Percentiles rank a stretch among this genome's conserved stretches.
phyloP scores from a whole-genome alignment of 352 stramenopile genomes.

The Phytophthora foliorum region DNA sequence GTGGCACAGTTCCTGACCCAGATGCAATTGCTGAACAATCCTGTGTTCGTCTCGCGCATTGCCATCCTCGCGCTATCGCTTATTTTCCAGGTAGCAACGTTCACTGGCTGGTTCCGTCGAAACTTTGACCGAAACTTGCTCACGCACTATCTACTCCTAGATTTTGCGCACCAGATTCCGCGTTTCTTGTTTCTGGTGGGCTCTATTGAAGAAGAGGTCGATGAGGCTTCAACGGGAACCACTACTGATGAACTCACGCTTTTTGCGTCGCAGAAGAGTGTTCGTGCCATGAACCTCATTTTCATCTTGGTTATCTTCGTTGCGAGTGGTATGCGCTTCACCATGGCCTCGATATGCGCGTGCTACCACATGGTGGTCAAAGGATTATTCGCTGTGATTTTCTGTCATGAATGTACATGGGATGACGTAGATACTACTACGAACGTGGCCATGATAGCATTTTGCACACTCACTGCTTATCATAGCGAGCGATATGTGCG shows the following conservation, averaged over 20 bases:
- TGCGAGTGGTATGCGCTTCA: conserved; percentile 79
- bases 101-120: conserved; percentile 51
- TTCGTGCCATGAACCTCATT: conserved; percentile 61
- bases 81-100: conserved; percentile 54
- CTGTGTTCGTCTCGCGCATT: conserved; percentile 54
- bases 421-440: conserved; percentile 61
- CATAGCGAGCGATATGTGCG: conserved; percentile 73
- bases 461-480: conserved; percentile 78
- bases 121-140: conserved; percentile 66
- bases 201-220: conserved; percentile 32
- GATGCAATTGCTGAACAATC: conserved; percentile 28
- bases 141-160: conserved; percentile 58
- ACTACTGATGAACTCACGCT: conserved; percentile 35
- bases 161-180: conserved; percentile 58
- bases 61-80: conserved; percentile 52
- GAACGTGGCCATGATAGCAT: conserved; percentile 62
- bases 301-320: conserved; percentile 72
- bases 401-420: conserved; percentile 62
- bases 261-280: conserved; percentile 69
- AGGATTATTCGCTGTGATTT: conserved; percentile 54
- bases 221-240: conserved; percentile 13
- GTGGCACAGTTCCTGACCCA: conserved; percentile 58
- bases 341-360: conserved; percentile 56
- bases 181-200: conserved; percentile 53
- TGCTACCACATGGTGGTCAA: conserved; percentile 59